phyloP scores from a whole-genome alignment of 805 yeast species.

The Brettanomyces sp. region DNA sequence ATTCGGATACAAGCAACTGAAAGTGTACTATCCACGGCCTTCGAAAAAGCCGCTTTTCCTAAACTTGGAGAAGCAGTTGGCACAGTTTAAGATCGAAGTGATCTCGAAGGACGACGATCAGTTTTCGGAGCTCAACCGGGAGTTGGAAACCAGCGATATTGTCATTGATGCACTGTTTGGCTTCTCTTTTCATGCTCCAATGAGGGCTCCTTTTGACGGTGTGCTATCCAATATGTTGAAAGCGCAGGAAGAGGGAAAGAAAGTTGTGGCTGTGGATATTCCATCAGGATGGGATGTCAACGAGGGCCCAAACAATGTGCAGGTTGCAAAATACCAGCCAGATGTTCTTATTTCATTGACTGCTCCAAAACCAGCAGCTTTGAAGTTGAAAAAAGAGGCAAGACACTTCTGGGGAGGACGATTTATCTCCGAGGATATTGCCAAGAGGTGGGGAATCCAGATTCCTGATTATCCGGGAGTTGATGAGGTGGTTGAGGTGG shows the following conservation, averaged over 20 bases:
- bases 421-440: constrained; percentile 60
- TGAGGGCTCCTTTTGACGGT: constrained; percentile 64
- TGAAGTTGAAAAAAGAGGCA: constrained; percentile 29
- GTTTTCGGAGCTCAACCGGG: constrained; percentile 12
- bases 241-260: constrained; percentile 26
- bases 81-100: constrained; percentile 52
- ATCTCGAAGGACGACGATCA: constrained; percentile 22
- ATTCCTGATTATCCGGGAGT: constrained; percentile 49
- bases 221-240: constrained; percentile 33
- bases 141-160: constrained; percentile 30
- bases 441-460: constrained; percentile 62
- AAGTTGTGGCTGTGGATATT: constrained; percentile 76
- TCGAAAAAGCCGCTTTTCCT: constrained; percentile 46
- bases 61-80: constrained; percentile 58
- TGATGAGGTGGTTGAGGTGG: constrained; percentile 42
- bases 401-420: constrained; percentile 87
- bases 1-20: constrained; percentile 63
- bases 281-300: constrained; percentile 99
- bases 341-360: constrained; percentile 71
- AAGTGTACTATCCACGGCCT: constrained; percentile 72
- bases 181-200: constrained; percentile 84
- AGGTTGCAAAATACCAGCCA: constrained; percentile 37
- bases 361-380: constrained; percentile 87
- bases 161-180: constrained; percentile 86
- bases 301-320: constrained; percentile 51